Evolutionary conservation across 2,329 filamentous ascomycete genomes (phyloP).

Genomic region (Fusarium napiforme): DNA sequence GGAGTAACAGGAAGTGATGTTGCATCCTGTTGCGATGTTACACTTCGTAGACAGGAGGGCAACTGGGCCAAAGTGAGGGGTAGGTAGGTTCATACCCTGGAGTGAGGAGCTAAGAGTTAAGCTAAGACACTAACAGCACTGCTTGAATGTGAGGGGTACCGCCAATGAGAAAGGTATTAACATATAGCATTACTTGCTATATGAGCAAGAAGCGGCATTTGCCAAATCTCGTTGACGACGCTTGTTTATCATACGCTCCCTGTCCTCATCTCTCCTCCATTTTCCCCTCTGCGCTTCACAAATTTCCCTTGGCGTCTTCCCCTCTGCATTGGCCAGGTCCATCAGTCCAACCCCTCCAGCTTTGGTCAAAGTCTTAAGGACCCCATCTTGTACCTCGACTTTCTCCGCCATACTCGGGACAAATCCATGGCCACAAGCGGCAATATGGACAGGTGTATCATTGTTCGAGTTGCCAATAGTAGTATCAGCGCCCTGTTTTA

Average conservation of each 20-base stretch:
- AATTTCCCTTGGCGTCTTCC: neutral
- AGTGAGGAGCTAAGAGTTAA: neutral
- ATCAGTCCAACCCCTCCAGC: neutral
- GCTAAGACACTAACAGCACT: neutral
- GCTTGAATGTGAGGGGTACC: accelerated
- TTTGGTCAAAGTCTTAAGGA: accelerated
- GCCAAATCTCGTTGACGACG: accelerated
- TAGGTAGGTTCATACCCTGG: neutral
- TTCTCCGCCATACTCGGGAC: accelerated
- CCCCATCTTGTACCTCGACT: neutral
- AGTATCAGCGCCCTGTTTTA: neutral
- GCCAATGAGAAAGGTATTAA: accelerated
- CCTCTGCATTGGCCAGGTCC: neutral
- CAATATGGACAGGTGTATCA: neutral
- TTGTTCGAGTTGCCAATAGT: neutral
- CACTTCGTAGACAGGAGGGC: accelerated
- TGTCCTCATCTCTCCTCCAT: neutral
- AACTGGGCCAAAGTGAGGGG: neutral
- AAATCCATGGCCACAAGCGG: neutral
- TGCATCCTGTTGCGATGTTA: neutral
- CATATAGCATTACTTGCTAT: too few species aligned
- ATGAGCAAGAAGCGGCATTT: neutral
- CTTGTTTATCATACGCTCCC: accelerated
- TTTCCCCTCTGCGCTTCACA: accelerated
- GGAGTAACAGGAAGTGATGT: neutral